Base-by-base conservation (phyloP, 371 early-diverging fungal genomes). In the Haplosporangium sp. region DNA sequence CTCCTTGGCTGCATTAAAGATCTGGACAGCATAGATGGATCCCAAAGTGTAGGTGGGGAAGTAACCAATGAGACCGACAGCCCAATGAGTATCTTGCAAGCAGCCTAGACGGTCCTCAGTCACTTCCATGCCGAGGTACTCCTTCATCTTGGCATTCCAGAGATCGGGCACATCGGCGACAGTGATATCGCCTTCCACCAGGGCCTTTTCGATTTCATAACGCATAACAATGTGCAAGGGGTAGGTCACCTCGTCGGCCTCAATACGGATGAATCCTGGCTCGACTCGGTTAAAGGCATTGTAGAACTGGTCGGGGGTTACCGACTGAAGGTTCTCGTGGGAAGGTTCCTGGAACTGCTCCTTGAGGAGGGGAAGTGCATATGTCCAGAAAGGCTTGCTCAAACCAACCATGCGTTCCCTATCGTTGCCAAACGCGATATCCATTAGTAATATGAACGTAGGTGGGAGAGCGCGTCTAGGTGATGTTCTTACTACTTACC, bases 21-120 rank as follows among this genome's bases (percentile, higher is more conserved):
- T 82, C 67, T 80, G 80, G 14, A 81, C 72, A 11, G 83, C 64
- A 14, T 74, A 67, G 53, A 82, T 76, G 9, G 82, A 73, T 43
- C 83, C 83, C 37, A 83, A 47, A 4, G 81, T 61, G 21, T 83
- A 83, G 9, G 83, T 83, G 10, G 83, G 83, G 72, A 83, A 83
- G 46, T 83, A 83, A 0, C 82, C 76, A 16, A 69, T 55, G 29
- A 64, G 10, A 2, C 81, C 83, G 18, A 74, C 20, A 16, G 73
- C 53, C 83, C 83, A 83, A 55, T 83, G 83, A 45, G 67, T 75
- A 47, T 83, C 83, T 69, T 83, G 83, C 67, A 83, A 59, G 67
- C 73, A 73, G 13, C 83, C 83, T 2, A 58, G 10, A 18, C 67
- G 65, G 46, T 83, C 83, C 56, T 67, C 73, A 0, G 60, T 61